Evolutionary conservation across 2,329 filamentous ascomycete species (phyloP).

Genomic region (Exophiala calicioides): DNA sequence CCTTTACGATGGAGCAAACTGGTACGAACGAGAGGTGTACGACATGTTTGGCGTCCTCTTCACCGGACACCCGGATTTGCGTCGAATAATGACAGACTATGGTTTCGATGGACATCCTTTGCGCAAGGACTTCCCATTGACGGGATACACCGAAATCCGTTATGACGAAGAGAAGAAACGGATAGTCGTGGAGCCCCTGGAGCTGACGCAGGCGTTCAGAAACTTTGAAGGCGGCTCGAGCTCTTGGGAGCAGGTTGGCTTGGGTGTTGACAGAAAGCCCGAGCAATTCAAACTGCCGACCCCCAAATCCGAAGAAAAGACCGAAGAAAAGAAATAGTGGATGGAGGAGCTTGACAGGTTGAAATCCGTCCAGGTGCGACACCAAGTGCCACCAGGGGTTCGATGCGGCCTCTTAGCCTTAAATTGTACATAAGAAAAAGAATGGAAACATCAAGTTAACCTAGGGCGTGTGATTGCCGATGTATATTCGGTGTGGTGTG

Average conservation of each 20-base stretch:
- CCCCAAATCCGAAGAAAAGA: constrained; percentile 90
- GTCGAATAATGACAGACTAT: constrained; percentile 99
- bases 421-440: not conserved
- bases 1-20: constrained; percentile 93
- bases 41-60: constrained; percentile 98
- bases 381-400: too few species aligned
- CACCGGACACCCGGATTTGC: constrained; percentile 87
- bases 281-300: constrained; percentile 92
- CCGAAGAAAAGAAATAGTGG: constrained; percentile 84
- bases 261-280: constrained; percentile 75
- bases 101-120: constrained; percentile 97
- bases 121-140: constrained; percentile 96
- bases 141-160: constrained; percentile 95
- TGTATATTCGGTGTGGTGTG: too few species aligned
- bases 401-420: too few species aligned
- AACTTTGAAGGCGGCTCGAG: constrained; percentile 92
- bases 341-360: too few species aligned
- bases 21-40: constrained; percentile 98
- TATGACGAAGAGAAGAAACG: constrained; percentile 99
- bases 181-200: constrained; percentile 94
- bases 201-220: constrained; percentile 96
- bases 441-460: not conserved
- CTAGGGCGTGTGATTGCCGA: too few species aligned
- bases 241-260: constrained; percentile 67
- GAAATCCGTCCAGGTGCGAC: too few species aligned